These are phyloP conservation scores for Penicillium desertorum DNA, from an alignment of 495 filamentous ascomycete species.

Conservation along the genomic window DNA sequence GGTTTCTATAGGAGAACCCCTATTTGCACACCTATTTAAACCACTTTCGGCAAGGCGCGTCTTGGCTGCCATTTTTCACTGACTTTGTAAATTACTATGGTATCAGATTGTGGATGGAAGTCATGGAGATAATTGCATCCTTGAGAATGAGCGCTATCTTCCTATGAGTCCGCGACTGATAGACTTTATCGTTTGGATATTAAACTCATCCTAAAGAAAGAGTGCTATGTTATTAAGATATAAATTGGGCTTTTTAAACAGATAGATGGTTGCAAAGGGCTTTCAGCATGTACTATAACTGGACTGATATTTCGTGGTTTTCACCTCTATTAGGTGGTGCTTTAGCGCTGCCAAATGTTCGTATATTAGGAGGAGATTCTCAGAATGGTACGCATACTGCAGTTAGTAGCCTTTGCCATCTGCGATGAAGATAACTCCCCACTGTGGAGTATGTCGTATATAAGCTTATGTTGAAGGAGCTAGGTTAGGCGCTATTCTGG, in stretches of 20 bases:
- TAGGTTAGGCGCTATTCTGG: too few species aligned
- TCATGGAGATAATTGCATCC: too few species aligned
- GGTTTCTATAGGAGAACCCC: too few species aligned
- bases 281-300: conserved; percentile 22
- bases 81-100: too few species aligned
- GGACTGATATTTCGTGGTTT: conserved; percentile 23
- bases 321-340: conserved; percentile 24
- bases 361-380: conserved; percentile 28
- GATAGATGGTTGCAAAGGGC: neutral
- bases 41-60: too few species aligned
- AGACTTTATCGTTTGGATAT: conserved; percentile 6
- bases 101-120: neutral
- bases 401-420: conserved; percentile 8
- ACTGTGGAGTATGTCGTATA: too few species aligned
- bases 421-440: too few species aligned
- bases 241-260: conserved; percentile 3
- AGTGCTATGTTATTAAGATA: neutral
- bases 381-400: conserved; percentile 21
- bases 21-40: too few species aligned
- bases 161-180: conserved; percentile 5
- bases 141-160: too few species aligned
- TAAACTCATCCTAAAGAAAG: conserved; percentile 8
- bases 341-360: conserved; percentile 27
- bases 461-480: too few species aligned
- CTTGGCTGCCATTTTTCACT: too few species aligned